Base-by-base conservation (phyloP, 2,329 filamentous ascomycete species). In the Colletotrichum filicis region DNA sequence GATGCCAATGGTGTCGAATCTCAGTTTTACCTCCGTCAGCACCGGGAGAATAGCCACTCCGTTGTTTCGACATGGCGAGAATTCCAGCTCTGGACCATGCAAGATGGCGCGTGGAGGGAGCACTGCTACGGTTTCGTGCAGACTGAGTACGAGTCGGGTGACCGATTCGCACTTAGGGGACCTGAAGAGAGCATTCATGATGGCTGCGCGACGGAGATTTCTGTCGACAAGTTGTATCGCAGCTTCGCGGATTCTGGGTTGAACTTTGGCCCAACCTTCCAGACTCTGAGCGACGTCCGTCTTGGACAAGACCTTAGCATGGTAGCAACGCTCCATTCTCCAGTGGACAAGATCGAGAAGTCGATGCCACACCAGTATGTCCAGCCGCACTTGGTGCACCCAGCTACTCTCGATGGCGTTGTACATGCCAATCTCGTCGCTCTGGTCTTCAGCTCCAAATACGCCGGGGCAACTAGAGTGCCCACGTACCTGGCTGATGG, bases 311-410 rank as follows among this genome's bases (percentile, higher is more conserved):
- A 65, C 14, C 57, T 67, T 14, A 12, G 28, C 14, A 37, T 76
- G 52, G 19, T 68, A 3, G 74, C 74, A 8, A 53, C 59, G 3
- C 58, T 76, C 37, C 35, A 57, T 9, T 68, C 68, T 3, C 61
- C 75, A 14, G 4, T 57, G 32, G 52, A 57, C 11, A 60, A 22
- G 2, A 35, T 74, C 35, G 37, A 63, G 62, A 52, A 59, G 37
- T 52, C 5, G 22, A 79, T 79, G 78, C 78, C 78, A 19, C 52
- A 68, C 16, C 60, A 77, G 5, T 73, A 78, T 59, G 42, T 78
- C 22, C 74, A 77, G 32, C 76, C 76, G 26, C 79, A 81, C 74
- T 53, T 83, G 6, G 79, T 84, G 2, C 83, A 84, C 66, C 83
- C 83, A 2, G 76, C 79, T 19, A 78, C 82, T 0, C 71, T 84